phyloP scores from a whole-genome alignment of 768 basidiomycete genomes.

The Porphyrellus cyaneotinctus region DNA sequence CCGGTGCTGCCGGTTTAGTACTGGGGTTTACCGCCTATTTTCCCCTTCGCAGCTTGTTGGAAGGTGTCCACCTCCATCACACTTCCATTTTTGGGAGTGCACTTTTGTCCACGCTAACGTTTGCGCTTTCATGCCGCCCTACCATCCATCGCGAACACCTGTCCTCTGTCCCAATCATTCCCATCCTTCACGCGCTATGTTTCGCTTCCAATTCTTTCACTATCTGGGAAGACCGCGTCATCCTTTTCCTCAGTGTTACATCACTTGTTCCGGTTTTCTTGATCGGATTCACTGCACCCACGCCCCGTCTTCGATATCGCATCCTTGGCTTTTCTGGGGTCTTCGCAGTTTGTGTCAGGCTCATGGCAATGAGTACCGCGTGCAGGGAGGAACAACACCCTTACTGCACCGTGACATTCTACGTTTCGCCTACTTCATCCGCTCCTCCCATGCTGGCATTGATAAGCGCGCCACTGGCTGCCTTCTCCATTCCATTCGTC shows the following conservation, averaged over 20 bases:
- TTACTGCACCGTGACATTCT: conserved; percentile 88
- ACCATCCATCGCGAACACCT: conserved; percentile 27
- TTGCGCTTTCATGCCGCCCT: conserved; percentile 42
- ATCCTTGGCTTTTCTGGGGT: conserved; percentile 69
- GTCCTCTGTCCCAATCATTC: conserved; percentile 40
- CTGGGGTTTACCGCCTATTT: conserved; percentile 35
- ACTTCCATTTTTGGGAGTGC: conserved; percentile 46
- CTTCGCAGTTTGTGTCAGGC: conserved; percentile 62
- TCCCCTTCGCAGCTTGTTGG: conserved; percentile 31
- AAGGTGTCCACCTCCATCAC: conserved; percentile 51
- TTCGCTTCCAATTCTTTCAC: conserved; percentile 95
- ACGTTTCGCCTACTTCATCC: conserved; percentile 64
- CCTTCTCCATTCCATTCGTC: conserved; percentile 52
- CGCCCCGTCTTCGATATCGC: conserved; percentile 62
- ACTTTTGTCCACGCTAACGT: conserved; percentile 42
- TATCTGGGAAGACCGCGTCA: conserved; percentile 92
- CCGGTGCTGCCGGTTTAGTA: conserved; percentile 34
- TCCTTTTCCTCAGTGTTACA: conserved; percentile 68
- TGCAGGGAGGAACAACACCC: conserved; percentile 95
- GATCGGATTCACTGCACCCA: conserved; percentile 64
- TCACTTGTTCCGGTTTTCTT: conserved; percentile 59
- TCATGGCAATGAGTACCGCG: conserved; percentile 79
- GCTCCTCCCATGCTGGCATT: conserved; percentile 60
- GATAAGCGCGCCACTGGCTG: conserved; percentile 50
- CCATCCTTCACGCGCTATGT: conserved; percentile 64